phyloP scores from a whole-genome alignment of 306 rosid species.

The Fagus crenata region DNA sequence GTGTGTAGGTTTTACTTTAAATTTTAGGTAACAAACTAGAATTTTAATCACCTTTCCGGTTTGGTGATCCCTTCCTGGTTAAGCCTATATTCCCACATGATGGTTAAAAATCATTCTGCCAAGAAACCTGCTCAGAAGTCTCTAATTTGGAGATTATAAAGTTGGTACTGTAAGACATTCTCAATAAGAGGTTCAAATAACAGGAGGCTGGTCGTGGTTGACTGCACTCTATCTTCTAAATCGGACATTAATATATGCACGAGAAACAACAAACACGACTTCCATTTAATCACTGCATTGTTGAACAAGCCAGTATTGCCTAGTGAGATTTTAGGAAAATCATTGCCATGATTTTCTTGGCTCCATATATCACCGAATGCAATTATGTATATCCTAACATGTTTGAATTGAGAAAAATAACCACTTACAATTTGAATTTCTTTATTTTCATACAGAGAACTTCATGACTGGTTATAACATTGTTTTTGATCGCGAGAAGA shows the following conservation, averaged over 20 bases:
- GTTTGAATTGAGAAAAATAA: neutral
- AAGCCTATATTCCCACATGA: no score
- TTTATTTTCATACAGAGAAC: constrained; percentile 63
- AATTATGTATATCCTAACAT: neutral
- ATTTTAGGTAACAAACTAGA: no score
- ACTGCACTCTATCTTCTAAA: neutral
- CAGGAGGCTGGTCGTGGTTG: no score
- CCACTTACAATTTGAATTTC: constrained; percentile 7
- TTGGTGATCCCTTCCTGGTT: no score
- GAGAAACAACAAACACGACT: constrained; percentile 3
- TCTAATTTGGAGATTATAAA: no score
- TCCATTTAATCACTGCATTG: neutral
- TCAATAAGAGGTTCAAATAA: no score
- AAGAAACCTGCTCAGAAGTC: no score
- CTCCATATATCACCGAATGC: neutral
- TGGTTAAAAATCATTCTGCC: no score
- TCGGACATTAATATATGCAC: constrained; percentile 2
- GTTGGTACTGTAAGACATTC: no score
- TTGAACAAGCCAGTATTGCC: neutral
- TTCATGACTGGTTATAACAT: constrained; percentile 88
- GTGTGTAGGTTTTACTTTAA: no score
- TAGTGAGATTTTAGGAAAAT: neutral
- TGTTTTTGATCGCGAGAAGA: constrained; percentile 75
- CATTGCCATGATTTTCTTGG: neutral
- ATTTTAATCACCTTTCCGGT: no score